Conservation (phyloP, 768 basidiomycete genomes). For the Lentinula detonsa region DNA sequence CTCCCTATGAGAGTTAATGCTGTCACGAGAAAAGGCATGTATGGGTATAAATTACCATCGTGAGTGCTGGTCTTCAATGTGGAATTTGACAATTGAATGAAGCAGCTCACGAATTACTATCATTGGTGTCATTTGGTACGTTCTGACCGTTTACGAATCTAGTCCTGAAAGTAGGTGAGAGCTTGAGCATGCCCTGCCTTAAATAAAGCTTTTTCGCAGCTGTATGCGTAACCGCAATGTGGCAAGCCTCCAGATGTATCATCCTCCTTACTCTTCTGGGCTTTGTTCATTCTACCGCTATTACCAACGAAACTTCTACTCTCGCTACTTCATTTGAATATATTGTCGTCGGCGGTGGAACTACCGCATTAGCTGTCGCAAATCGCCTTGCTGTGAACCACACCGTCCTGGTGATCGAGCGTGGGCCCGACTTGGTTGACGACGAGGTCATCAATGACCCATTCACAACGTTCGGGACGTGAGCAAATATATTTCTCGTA, state of each 20-base stretch:
- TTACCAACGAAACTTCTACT: constrained; percentile 11
- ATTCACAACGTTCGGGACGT: background rate
- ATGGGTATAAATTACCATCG: background rate
- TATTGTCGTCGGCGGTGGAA: constrained; percentile 13
- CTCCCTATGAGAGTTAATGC: background rate
- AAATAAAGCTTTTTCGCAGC: background rate
- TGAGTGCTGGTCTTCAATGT: background rate
- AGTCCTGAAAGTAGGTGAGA: background rate
- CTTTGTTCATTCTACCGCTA: constrained; percentile 3
- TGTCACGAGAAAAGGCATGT: background rate
- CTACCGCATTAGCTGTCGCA: constrained; percentile 18
- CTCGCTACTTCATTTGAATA: constrained; percentile 11
- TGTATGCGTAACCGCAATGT: background rate
- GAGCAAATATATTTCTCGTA: background rate
- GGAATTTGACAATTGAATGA: background rate
- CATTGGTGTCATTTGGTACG: background rate
- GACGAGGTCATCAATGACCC: constrained; percentile 6
- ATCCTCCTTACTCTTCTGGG: background rate
- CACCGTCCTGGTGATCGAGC: constrained; percentile 19
- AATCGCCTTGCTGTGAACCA: constrained; percentile 15
- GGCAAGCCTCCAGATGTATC: background rate
- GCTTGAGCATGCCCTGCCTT: background rate
- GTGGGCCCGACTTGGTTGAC: constrained; percentile 19
- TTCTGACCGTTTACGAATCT: background rate
- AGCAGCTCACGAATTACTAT: background rate